phyloP scores from a whole-genome alignment of 1,284 basidiomycete species.

The Blastosporella zonata region DNA sequence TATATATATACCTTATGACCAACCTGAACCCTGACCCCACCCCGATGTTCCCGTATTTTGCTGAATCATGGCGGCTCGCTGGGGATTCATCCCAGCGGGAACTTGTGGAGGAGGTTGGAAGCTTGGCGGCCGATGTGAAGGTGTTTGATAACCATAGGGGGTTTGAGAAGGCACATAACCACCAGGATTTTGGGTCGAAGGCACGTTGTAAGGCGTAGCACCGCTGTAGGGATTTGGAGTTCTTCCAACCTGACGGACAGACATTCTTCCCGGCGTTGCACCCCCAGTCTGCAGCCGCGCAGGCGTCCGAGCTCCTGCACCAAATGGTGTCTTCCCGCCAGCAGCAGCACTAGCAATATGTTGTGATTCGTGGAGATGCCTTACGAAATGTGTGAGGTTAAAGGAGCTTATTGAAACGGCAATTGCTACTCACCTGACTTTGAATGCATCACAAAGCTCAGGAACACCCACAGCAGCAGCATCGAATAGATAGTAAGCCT shows the following conservation, averaged over 20 bases:
- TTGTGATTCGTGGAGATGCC: slow-evolving; percentile 80
- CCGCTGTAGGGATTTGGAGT: slow-evolving; percentile 75
- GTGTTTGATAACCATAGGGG: slow-evolving; percentile 63
- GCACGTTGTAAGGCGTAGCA: slow-evolving; percentile 34
- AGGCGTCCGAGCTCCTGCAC: slow-evolving; percentile 72
- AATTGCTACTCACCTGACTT: slow-evolving; percentile 62
- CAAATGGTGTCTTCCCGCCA: slow-evolving; percentile 80
- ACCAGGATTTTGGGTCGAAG: slow-evolving; percentile 21
- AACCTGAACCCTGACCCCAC: slow-evolving; percentile 24
- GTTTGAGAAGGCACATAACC: slow-evolving; percentile 35
- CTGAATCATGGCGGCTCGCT: slow-evolving; percentile 61
- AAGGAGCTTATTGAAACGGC: slow-evolving; percentile 14
- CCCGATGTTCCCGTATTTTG: slow-evolving; percentile 33
- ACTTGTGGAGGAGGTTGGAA: slow-evolving; percentile 41
- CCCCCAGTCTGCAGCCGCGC: slow-evolving; percentile 59
- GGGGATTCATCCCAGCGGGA: slow-evolving; percentile 60
- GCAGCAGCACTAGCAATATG: slow-evolving; percentile 56
- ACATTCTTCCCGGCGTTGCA: slow-evolving; percentile 72
- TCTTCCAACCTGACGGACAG: slow-evolving; percentile 63
- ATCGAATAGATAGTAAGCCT: slow-evolving; percentile 87
- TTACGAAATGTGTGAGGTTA: slow-evolving; percentile 24
- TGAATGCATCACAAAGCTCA: slow-evolving; percentile 94
- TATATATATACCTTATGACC: slow-evolving; percentile 21
- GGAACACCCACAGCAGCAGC: slow-evolving; percentile 87
- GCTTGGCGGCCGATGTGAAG: slow-evolving; percentile 44